Percentiles rank a stretch among this genome's conserved stretches.
phyloP scores from a whole-genome alignment of 176 grass and related monocot species.

The Rhynchospora pubera region DNA sequence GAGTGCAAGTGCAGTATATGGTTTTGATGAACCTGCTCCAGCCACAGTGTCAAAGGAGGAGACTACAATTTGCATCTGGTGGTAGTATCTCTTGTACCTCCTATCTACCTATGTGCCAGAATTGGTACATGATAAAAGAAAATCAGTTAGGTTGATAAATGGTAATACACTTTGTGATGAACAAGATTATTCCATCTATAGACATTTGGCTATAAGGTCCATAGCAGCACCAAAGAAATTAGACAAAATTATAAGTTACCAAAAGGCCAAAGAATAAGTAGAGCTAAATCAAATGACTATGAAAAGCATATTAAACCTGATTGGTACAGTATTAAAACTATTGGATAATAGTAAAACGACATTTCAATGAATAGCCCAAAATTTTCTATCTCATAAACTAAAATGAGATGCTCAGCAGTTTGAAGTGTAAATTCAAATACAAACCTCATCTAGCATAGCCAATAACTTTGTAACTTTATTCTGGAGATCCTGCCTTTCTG shows the following conservation, averaged over 20 bases:
- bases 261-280: neutral
- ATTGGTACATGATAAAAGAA: neutral
- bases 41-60: constrained; percentile 63
- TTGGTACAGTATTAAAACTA: too few species aligned
- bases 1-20: constrained; percentile 77
- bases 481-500: constrained; percentile 85
- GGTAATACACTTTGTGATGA: neutral
- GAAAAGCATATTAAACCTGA: neutral
- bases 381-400: neutral
- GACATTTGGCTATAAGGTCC: neutral
- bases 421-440: neutral
- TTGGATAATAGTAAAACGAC: neutral
- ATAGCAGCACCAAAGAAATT: neutral
- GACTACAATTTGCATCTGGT: constrained; percentile 76
- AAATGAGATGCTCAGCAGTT: neutral
- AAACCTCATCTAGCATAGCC: constrained; percentile 85
- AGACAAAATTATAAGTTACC: neutral
- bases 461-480: constrained; percentile 83
- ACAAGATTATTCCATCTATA: neutral
- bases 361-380: neutral
- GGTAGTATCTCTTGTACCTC: constrained; percentile 81
- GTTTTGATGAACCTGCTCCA: constrained; percentile 50
- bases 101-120: constrained; percentile 46
- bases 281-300: neutral
- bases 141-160: neutral